Evolutionary conservation across 345 rosid species (phyloP).

Genomic region (Trapa bicornis): DNA sequence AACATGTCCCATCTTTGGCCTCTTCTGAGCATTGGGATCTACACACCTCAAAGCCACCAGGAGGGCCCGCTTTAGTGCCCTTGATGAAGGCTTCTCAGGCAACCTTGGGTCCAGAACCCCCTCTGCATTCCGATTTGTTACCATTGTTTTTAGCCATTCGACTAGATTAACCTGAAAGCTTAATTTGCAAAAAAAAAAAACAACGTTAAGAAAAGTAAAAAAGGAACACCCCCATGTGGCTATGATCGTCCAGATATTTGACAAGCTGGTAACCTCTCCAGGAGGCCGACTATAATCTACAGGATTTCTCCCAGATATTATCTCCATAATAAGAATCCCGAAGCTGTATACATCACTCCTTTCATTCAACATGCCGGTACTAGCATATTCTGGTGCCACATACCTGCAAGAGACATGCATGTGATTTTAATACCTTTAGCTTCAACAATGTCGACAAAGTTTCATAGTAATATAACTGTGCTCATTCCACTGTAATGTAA

Average conservation of each 20-base stretch:
- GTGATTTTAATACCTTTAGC: not conserved
- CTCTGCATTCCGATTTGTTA: conserved; percentile 66
- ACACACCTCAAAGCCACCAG: conserved; percentile 86
- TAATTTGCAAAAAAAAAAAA: not conserved
- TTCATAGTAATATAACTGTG: not conserved
- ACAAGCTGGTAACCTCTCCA: conserved; percentile 49
- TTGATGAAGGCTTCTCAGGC: conserved; percentile 62
- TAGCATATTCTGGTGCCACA: conserved; percentile 96
- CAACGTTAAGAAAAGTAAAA: not conserved
- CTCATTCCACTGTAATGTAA: not conserved
- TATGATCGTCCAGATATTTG: not conserved
- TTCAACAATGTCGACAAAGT: not conserved
- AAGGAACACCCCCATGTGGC: not conserved
- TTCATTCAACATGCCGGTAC: conserved; percentile 97
- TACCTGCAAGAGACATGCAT: conserved; percentile 26
- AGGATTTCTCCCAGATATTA: conserved; percentile 87
- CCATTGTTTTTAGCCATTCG: conserved; percentile 91
- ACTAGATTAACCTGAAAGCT: conserved; percentile 69
- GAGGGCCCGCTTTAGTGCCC: conserved; percentile 79
- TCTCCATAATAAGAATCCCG: conserved; percentile 88
- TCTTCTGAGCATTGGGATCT: conserved; percentile 87
- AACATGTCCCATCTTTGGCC: conserved; percentile 95
- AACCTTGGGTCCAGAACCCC: conserved; percentile 77
- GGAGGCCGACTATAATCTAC: conserved; percentile 80
- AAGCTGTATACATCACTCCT: conserved; percentile 91